phyloP scores from a whole-genome alignment of 805 yeast species.

The Cyberlindnera petersonii region DNA sequence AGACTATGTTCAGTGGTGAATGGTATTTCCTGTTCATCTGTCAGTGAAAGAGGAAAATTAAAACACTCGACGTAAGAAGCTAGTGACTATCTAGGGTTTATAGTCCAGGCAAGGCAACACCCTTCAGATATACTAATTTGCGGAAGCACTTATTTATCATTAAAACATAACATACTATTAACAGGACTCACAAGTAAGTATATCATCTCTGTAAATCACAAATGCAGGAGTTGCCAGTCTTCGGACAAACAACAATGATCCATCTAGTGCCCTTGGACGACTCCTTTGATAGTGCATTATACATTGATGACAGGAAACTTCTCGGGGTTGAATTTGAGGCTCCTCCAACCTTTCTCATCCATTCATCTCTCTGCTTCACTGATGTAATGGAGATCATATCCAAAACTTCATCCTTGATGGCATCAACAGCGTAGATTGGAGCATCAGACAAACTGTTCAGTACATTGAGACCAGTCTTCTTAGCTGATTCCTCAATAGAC shows the following conservation, averaged over 20 bases:
- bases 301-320: slow-evolving; percentile 73
- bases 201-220: slow-evolving; percentile 55
- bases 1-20: slow-evolving; percentile 67
- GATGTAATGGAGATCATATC: slow-evolving; percentile 80
- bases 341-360: slow-evolving; percentile 76
- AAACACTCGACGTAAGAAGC: too few species aligned
- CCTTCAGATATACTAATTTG: neutral
- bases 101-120: too few species aligned
- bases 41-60: too few species aligned
- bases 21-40: neutral
- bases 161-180: neutral
- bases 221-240: slow-evolving; percentile 64
- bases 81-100: too few species aligned
- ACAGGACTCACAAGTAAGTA: neutral
- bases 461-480: slow-evolving; percentile 51
- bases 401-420: slow-evolving; percentile 72
- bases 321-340: slow-evolving; percentile 74
- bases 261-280: slow-evolving; percentile 64
- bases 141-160: neutral
- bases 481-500: slow-evolving; percentile 71
- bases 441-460: slow-evolving; percentile 55
- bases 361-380: slow-evolving; percentile 70
- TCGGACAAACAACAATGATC: slow-evolving; percentile 77
- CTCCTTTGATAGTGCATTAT: slow-evolving; percentile 70
- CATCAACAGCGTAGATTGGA: slow-evolving; percentile 77